These are phyloP conservation scores for Trichoderma cornu-damae DNA, from an alignment of 2,329 filamentous ascomycete genomes.

Conservation along the genomic window DNA sequence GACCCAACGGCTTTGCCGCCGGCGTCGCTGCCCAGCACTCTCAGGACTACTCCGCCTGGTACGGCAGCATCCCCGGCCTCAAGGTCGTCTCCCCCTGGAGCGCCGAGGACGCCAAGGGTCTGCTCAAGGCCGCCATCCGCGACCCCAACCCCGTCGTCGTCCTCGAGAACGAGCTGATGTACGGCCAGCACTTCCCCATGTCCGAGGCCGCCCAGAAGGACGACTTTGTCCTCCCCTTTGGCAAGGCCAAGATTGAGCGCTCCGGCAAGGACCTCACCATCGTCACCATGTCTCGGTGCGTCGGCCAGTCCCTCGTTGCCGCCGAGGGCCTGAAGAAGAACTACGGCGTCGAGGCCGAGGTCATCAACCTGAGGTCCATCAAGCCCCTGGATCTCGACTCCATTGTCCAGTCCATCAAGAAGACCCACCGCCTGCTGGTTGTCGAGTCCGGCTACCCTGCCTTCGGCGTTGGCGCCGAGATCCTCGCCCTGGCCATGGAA, in stretches of 20 bases:
- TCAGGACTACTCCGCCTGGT: constrained; percentile 98
- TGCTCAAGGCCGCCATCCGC: constrained; percentile 94
- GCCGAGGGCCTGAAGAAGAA: constrained; percentile 92
- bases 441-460: constrained; percentile 96
- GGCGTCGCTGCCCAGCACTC: constrained; percentile 98
- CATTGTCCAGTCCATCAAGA: constrained; percentile 97
- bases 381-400: constrained; percentile 95
- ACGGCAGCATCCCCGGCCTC: constrained; percentile 93
- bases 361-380: constrained; percentile 95
- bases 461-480: constrained; percentile 88
- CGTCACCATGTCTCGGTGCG: constrained; percentile 88
- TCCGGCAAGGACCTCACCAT: constrained; percentile 93
- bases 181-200: constrained; percentile 94
- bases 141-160: constrained; percentile 96
- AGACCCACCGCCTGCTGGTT: constrained; percentile 85
- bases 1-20: constrained; percentile 93
- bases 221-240: constrained; percentile 95
- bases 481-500: constrained; percentile 92
- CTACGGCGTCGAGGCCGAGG: constrained; percentile 92
- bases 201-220: constrained; percentile 92
- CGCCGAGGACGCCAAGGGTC: constrained; percentile 95
- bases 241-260: constrained; percentile 99
- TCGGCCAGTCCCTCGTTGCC: constrained; percentile 83
- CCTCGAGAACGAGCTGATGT: constrained; percentile 84
- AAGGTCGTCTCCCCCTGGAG: constrained; percentile 98